Evolutionary conservation across 371 early-diverging fungal genomes (phyloP).

Genomic region (Mucor lusitanicus): DNA sequence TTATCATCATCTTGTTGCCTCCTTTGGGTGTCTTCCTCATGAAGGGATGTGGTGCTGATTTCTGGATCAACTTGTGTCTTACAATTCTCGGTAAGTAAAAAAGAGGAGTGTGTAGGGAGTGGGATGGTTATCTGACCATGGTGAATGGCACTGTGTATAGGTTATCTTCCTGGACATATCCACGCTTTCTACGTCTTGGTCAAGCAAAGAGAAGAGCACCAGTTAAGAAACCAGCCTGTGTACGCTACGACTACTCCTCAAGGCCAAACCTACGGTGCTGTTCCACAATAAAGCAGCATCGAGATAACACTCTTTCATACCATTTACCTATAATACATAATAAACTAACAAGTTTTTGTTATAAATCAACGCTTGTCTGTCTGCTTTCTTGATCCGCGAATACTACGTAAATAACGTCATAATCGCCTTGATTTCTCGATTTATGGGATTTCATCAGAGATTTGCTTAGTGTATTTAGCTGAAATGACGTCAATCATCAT

Average conservation of each 20-base stretch:
- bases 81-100: background rate
- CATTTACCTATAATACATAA: background rate
- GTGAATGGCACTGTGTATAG: slow-evolving; percentile 8
- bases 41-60: slow-evolving; percentile 46
- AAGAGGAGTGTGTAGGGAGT: background rate
- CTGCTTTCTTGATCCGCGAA: background rate
- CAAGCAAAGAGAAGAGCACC: slow-evolving; percentile 33
- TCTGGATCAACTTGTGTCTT: slow-evolving; percentile 54
- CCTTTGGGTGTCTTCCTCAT: slow-evolving; percentile 51
- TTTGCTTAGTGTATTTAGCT: background rate
- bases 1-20: slow-evolving; percentile 45
- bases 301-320: background rate
- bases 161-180: slow-evolving; percentile 44
- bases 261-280: slow-evolving; percentile 7
- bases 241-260: background rate
- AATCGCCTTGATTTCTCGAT: background rate
- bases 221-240: background rate
- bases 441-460: background rate
- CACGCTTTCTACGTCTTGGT: slow-evolving; percentile 50
- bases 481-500: background rate
- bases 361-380: background rate
- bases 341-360: background rate
- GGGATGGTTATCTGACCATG: background rate
- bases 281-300: background rate
- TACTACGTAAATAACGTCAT: background rate